Percentiles rank a stretch among this genome's conserved stretches.
phyloP scores from a whole-genome alignment of 805 yeast species.

The Pichia phayaonensis region DNA sequence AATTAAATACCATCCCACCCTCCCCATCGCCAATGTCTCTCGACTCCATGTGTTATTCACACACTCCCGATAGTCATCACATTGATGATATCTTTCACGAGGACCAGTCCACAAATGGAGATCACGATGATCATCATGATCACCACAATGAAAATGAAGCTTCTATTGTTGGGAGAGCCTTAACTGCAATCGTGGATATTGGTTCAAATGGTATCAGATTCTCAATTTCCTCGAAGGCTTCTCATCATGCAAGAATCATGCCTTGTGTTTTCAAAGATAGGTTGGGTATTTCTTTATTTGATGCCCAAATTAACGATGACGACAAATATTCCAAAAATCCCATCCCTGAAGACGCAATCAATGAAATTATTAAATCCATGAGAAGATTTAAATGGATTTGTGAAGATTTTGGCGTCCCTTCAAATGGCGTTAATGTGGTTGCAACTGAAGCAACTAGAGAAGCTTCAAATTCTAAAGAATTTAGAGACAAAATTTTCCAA shows the following conservation, averaged over 20 bases:
- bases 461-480: conserved; percentile 55
- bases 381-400: conserved; percentile 62
- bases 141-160: conserved; percentile 35
- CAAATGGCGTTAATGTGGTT: conserved; percentile 52
- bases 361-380: conserved; percentile 56
- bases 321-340: conserved; percentile 32
- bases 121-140: conserved; percentile 12
- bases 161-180: conserved; percentile 48
- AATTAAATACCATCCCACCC: too few species aligned
- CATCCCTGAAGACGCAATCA: conserved; percentile 48
- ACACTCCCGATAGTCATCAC: conserved; percentile 24
- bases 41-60: conserved; percentile 20
- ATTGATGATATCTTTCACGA: conserved; percentile 20
- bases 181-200: conserved; percentile 64
- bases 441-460: conserved; percentile 73
- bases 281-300: conserved; percentile 61
- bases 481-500: conserved; percentile 46
- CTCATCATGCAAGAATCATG: conserved; percentile 66
- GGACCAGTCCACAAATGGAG: conserved; percentile 10
- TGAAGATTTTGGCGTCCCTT: conserved; percentile 63
- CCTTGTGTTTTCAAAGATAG: conserved; percentile 75
- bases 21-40: conserved; percentile 21
- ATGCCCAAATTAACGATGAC: conserved; percentile 41
- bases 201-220: conserved; percentile 73
- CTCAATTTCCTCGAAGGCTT: conserved; percentile 60